phyloP scores from a whole-genome alignment of 2,329 filamentous ascomycete species.

The Nigrospora oryzae region DNA sequence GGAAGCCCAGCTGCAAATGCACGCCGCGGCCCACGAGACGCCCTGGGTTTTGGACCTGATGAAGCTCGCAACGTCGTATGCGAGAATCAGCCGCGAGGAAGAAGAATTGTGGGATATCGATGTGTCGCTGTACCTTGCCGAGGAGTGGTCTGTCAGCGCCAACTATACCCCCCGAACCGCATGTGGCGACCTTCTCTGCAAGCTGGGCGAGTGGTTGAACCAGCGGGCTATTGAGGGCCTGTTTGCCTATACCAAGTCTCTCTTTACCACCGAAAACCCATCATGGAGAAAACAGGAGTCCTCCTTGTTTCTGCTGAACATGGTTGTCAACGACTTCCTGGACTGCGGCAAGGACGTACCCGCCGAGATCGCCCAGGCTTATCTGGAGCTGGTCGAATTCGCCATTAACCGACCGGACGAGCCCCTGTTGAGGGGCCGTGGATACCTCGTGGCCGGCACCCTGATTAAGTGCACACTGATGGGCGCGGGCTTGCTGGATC shows the following conservation, averaged over 20 bases:
- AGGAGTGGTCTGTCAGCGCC: constrained; percentile 88
- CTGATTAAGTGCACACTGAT: constrained; percentile 62
- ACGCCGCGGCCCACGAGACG: constrained; percentile 51
- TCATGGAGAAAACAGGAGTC: constrained; percentile 66
- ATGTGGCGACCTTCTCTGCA: constrained; percentile 85
- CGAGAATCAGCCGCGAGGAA: constrained; percentile 85
- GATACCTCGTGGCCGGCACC: constrained; percentile 77
- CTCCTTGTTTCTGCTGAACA: constrained; percentile 75
- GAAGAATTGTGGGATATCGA: constrained; percentile 96
- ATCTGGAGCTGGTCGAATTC: constrained; percentile 72
- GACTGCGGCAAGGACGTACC: constrained; percentile 68
- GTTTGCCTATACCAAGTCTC: constrained; percentile 63
- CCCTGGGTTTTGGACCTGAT: constrained; percentile 85
- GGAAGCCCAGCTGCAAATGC: constrained; percentile 21
- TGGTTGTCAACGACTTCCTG: constrained; percentile 73
- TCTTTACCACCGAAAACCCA: constrained; percentile 52
- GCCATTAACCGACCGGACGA: constrained; percentile 62
- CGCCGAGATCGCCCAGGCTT: constrained; percentile 60
- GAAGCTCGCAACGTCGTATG: constrained; percentile 75
- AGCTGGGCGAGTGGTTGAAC: constrained; percentile 83
- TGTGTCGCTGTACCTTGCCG: constrained; percentile 87
- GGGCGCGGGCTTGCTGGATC: constrained; percentile 59
- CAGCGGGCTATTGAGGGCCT: constrained; percentile 69
- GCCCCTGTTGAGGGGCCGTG: constrained; percentile 74
- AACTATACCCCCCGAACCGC: constrained; percentile 95